Evolutionary conservation across 139 green algal species (phyloP).

Genomic region (Choricystis sp.): DNA sequence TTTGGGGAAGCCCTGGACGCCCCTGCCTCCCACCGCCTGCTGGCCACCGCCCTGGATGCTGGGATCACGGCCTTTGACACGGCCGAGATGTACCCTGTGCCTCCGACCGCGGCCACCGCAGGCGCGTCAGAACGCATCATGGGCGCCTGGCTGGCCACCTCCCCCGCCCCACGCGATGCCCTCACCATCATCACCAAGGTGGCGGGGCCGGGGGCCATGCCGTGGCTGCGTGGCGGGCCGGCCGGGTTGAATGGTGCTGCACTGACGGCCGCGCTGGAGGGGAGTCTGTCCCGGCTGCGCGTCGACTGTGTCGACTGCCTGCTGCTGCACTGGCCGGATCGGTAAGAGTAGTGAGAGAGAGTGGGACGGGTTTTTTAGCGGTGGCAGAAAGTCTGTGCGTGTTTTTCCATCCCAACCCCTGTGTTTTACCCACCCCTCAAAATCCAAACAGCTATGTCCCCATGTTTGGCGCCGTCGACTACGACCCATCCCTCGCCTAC

Average conservation of each 20-base stretch:
- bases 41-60: conserved; percentile 36
- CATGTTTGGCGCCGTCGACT: conserved; percentile 87
- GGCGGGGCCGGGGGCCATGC: conserved; percentile 60
- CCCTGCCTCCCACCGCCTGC: conserved; percentile 16
- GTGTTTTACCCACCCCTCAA: background rate
- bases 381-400: background rate
- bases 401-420: background rate
- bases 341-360: conserved; percentile 18
- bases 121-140: conserved; percentile 41
- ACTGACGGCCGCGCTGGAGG: conserved; percentile 53
- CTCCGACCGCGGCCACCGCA: conserved; percentile 36
- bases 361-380: too few relatives aligned
- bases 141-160: conserved; percentile 24
- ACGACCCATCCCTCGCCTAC: conserved; percentile 34
- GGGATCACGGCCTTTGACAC: conserved; percentile 77
- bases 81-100: conserved; percentile 80
- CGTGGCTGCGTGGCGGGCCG: conserved; percentile 62
- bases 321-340: conserved; percentile 83
- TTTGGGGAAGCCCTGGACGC: conserved; percentile 54
- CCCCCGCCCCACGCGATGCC: conserved; percentile 5
- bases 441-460: conserved; percentile 69
- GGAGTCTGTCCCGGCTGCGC: conserved; percentile 47
- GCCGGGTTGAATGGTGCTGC: conserved; percentile 29
- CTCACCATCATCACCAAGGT: conserved; percentile 59
- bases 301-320: conserved; percentile 84